phyloP scores from a whole-genome alignment of 2,329 filamentous ascomycete species.

The Fusarium illudens region DNA sequence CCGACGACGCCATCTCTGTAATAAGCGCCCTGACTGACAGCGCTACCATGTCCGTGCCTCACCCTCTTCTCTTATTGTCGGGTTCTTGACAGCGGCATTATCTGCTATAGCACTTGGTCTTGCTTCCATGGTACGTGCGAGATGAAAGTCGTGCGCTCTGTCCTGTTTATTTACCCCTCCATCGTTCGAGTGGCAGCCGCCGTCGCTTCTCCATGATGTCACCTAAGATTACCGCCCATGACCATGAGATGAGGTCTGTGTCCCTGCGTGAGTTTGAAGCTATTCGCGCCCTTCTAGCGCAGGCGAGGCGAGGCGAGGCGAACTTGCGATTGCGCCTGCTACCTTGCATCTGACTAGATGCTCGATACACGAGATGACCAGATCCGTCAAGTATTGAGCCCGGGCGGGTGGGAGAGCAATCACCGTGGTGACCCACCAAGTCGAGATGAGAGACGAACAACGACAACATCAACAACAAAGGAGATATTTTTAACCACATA shows the following conservation, averaged over 20 bases:
- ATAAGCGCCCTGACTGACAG: constrained; percentile 1
- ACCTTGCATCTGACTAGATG: neutral
- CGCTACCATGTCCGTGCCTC: constrained; percentile 2
- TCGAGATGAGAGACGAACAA: neutral
- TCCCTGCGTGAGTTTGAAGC: no score
- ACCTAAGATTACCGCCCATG: constrained; percentile 26
- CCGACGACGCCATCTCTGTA: neutral
- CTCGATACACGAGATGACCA: constrained; percentile 2
- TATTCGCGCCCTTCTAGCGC: constrained; percentile 4
- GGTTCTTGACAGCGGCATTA: constrained; percentile 6
- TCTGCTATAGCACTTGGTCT: neutral
- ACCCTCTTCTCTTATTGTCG: neutral
- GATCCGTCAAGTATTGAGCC: no score
- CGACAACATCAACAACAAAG: neutral
- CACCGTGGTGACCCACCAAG: constrained; percentile 3
- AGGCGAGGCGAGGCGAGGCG: neutral
- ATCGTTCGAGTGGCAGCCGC: constrained; percentile 22
- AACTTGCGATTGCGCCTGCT: constrained; percentile 3
- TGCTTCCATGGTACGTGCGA: constrained; percentile 5
- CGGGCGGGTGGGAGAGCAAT: neutral
- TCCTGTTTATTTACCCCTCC: constrained; percentile 3
- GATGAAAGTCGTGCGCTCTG: neutral
- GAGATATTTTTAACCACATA: neutral
- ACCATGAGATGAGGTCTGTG: no score
- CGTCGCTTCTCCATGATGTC: constrained; percentile 22